Percentiles rank a stretch among this genome's conserved stretches.
Conservation (phyloP, 495 filamentous ascomycete species). For the Xylaria scruposa region DNA sequence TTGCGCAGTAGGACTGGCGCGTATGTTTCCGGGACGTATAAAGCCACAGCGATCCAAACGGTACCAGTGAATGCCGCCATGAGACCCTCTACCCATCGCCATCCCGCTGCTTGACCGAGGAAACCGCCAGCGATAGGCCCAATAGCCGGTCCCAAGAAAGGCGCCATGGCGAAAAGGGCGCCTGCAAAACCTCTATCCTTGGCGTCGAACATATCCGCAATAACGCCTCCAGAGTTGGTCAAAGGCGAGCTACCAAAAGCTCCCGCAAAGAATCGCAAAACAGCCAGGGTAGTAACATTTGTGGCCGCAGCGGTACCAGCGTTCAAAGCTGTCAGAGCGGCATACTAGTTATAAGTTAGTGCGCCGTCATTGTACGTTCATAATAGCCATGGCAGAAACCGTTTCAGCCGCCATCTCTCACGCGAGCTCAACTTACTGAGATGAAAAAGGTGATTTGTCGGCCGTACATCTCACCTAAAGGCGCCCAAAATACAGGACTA, state of each 20-base stretch:
- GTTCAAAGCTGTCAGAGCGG: conserved; percentile 71
- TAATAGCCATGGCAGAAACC: conserved; percentile 58
- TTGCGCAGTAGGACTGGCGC: conserved; percentile 64
- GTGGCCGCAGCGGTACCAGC: conserved; percentile 66
- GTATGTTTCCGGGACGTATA: conserved; percentile 80
- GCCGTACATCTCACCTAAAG: conserved; percentile 70
- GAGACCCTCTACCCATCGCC: conserved; percentile 70
- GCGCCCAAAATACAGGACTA: conserved; percentile 37
- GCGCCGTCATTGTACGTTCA: conserved; percentile 66
- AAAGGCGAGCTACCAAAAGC: conserved; percentile 77
- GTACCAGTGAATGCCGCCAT: conserved; percentile 69
- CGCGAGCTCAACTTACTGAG: conserved; percentile 33
- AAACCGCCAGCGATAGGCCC: conserved; percentile 67
- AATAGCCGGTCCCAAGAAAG: conserved; percentile 70
- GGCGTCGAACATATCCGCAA: conserved; percentile 75
- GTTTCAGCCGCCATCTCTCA: conserved; percentile 14
- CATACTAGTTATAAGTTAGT: conserved; percentile 38
- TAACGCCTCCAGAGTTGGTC: conserved; percentile 76
- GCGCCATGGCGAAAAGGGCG: conserved; percentile 68
- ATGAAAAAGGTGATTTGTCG: conserved; percentile 70
- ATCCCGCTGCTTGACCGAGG: conserved; percentile 62
- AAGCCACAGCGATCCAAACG: conserved; percentile 59
- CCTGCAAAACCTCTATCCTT: conserved; percentile 68
- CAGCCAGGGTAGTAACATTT: conserved; percentile 69
- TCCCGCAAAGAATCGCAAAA: conserved; percentile 80